Evolutionary conservation across 441 rosid genomes (phyloP).

Genomic region (Corymbia calophylla): DNA sequence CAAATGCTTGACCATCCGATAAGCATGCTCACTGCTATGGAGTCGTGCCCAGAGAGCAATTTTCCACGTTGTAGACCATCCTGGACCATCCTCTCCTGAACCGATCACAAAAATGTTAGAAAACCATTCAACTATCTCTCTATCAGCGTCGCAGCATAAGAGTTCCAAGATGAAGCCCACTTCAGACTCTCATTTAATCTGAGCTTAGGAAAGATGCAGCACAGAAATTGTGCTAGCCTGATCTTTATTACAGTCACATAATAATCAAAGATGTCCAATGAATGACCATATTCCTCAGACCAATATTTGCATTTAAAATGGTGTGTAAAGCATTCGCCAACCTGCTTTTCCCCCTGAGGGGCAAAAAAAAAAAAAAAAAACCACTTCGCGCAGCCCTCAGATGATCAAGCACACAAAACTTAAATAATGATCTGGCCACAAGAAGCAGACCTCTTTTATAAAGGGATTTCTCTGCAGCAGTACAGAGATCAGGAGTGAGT

Average conservation of each 20-base stretch:
- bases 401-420: not conserved
- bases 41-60: conserved; percentile 85
- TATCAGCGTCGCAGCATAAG: not conserved
- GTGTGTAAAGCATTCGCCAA: not conserved
- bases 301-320: not conserved
- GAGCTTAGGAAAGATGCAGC: not conserved
- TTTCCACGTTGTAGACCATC: conserved; percentile 96
- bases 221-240: not conserved
- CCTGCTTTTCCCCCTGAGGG: not conserved
- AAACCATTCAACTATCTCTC: not conserved
- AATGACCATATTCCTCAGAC: not conserved
- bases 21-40: conserved; percentile 58
- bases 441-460: conserved; percentile 57
- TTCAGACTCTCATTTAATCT: not conserved
- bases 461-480: conserved; percentile 67
- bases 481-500: conserved; percentile 61
- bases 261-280: not conserved
- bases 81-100: conserved; percentile 94
- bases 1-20: conserved; percentile 63
- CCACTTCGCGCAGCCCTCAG: not conserved
- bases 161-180: not conserved
- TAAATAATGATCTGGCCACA: not conserved
- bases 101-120: not conserved
- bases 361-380: not conserved
- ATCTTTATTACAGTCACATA: not conserved